Conservation (phyloP, 2,329 filamentous ascomycete genomes). For the Neonectria punicea region DNA sequence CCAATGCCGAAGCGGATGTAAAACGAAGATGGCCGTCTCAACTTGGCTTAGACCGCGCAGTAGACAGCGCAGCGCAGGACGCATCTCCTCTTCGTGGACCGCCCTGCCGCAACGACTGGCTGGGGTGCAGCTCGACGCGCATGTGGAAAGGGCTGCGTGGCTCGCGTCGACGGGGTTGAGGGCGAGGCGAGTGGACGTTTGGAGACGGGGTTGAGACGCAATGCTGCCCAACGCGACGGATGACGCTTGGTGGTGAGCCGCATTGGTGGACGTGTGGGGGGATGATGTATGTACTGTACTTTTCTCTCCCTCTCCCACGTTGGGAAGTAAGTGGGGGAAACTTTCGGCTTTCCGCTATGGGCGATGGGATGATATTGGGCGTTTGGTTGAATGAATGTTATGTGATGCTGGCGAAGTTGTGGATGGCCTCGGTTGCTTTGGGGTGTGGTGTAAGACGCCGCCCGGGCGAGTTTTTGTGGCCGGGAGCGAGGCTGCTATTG, state of each 20-base stretch:
- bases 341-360: not conserved
- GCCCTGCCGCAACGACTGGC: conserved; percentile 23
- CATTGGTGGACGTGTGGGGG: conserved; percentile 8
- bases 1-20: not conserved
- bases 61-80: conserved; percentile 7
- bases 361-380: not conserved
- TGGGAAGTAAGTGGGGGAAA: conserved; percentile 5
- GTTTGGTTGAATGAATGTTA: not conserved
- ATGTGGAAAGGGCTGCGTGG: conserved; percentile 15
- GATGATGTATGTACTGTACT: not conserved
- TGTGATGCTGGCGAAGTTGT: not conserved
- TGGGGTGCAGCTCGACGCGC: conserved; percentile 15
- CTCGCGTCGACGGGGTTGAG: conserved; percentile 10
- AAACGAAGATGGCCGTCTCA: conserved; percentile 2
- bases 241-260: conserved; percentile 31
- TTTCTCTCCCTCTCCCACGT: not conserved
- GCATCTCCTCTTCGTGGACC: conserved; percentile 8
- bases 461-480: not conserved
- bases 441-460: conserved; percentile 13
- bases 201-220: conserved; percentile 32
- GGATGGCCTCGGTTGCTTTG: conserved; percentile 16
- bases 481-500: not conserved
- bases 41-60: conserved; percentile 7
- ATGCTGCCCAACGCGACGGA: conserved; percentile 40
- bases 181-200: not conserved